Conservation (phyloP, 148 eudicot genomes). For the Limonium bicolor region DNA sequence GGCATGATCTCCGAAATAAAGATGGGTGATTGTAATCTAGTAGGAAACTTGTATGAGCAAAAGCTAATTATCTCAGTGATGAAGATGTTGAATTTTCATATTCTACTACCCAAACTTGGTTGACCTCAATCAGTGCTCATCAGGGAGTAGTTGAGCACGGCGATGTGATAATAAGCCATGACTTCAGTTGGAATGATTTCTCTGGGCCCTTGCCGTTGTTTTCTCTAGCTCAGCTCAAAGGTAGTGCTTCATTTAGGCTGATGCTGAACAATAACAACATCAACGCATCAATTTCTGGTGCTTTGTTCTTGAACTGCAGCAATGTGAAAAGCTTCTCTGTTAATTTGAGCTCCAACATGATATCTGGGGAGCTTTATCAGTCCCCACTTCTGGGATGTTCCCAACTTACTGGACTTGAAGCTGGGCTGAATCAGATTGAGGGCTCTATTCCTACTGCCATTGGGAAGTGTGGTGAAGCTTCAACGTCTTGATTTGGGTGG, state of each 20-base stretch:
- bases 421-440: slow-evolving; percentile 23
- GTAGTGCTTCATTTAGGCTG: slow-evolving; percentile 12
- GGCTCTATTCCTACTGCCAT: slow-evolving; percentile 25
- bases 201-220: slow-evolving; percentile 24
- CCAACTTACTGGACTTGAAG: slow-evolving; percentile 27
- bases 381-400: slow-evolving; percentile 20
- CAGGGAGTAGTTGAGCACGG: slow-evolving; percentile 2
- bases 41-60: slow-evolving; percentile 8
- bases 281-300: slow-evolving; percentile 21
- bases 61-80: slow-evolving; percentile 13
- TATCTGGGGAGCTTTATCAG: slow-evolving; percentile 21
- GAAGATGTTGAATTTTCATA: slow-evolving; percentile 18
- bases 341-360: slow-evolving; percentile 30
- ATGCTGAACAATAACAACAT: slow-evolving; percentile 25
- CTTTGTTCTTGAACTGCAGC: slow-evolving; percentile 20
- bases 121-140: slow-evolving; percentile 6
- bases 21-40: slow-evolving; percentile 10
- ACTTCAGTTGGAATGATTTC: slow-evolving; percentile 34
- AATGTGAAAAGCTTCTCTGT: slow-evolving; percentile 21
- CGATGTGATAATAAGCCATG: slow-evolving; percentile 19
- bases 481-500: slow-evolving; percentile 18
- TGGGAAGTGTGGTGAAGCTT: slow-evolving; percentile 20
- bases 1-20: slow-evolving; percentile 16
- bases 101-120: slow-evolving; percentile 14
- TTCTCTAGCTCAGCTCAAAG: slow-evolving; percentile 7